These are phyloP conservation scores for Trypanosoma scelopori DNA, from an alignment of 208 protist genomes.

Conservation along the genomic window DNA sequence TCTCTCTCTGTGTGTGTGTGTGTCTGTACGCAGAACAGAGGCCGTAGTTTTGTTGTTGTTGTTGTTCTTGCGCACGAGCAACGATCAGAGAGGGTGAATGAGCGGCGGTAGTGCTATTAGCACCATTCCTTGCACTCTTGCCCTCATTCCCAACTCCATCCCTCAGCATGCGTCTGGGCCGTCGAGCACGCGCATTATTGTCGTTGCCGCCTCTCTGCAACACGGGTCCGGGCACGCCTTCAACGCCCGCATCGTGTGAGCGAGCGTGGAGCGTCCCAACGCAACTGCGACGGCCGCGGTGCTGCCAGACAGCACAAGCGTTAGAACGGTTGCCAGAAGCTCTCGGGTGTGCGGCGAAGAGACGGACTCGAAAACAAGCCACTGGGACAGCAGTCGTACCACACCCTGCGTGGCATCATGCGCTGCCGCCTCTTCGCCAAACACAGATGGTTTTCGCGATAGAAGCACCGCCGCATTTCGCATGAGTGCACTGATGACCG, in stretches of 20 bases:
- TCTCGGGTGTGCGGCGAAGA: conserved; percentile 23
- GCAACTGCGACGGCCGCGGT: conserved; percentile 6
- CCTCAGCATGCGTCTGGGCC: not conserved
- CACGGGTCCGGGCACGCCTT: conserved; percentile 11
- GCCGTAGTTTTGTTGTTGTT: too few relatives aligned
- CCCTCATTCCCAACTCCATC: too few relatives aligned
- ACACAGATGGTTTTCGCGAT: conserved; percentile 1
- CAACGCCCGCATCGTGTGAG: conserved; percentile 21
- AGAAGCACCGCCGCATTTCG: conserved; percentile 24
- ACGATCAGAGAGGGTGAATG: too few relatives aligned
- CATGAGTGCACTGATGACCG: conserved; percentile 13
- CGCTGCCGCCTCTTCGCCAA: conserved; percentile 3
- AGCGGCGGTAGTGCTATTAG: too few relatives aligned
- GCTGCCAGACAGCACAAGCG: conserved; percentile 12
- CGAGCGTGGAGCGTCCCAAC: conserved; percentile 16
- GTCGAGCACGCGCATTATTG: conserved; percentile 17
- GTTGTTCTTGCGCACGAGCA: too few relatives aligned
- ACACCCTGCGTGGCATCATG: conserved; percentile 1
- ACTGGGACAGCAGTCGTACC: conserved; percentile 24
- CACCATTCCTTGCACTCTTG: too few relatives aligned
- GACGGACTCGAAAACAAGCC: conserved; percentile 27
- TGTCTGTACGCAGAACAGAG: too few relatives aligned
- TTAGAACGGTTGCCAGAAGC: conserved; percentile 28
- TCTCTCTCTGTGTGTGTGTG: too few relatives aligned
- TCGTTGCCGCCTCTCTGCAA: conserved; percentile 14